Evolutionary conservation across 2,329 filamentous ascomycete species (phyloP).

Genomic region (Zasmidium angulare): DNA sequence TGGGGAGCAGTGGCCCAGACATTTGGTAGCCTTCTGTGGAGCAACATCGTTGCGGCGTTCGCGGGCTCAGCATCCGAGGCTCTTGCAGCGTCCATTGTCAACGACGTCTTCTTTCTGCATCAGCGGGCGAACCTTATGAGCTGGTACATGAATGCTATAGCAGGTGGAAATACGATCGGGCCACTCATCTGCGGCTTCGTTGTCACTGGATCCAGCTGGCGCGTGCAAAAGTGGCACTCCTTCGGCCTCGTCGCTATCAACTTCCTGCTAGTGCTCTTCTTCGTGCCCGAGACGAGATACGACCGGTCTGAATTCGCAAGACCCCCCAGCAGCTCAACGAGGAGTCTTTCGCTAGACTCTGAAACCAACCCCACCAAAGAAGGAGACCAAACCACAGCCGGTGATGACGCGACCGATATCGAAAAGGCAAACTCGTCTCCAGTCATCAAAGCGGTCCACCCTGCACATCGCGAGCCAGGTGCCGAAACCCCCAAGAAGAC

Average conservation of each 20-base stretch:
- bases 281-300: conserved; percentile 41
- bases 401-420: conserved; percentile 9
- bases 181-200: conserved; percentile 43
- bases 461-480: conserved; percentile 3
- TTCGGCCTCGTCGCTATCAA: conserved; percentile 35
- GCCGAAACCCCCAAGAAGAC: conserved; percentile 33
- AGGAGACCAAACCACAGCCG: background rate
- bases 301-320: conserved; percentile 24
- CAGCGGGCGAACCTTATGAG: conserved; percentile 39
- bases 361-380: background rate
- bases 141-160: conserved; percentile 42
- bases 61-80: conserved; percentile 48
- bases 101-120: conserved; percentile 35
- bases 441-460: conserved; percentile 10
- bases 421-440: conserved; percentile 19
- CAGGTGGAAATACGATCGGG: conserved; percentile 42
- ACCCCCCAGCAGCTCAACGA: background rate
- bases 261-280: conserved; percentile 37
- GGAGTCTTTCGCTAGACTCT: background rate
- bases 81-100: conserved; percentile 42
- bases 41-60: conserved; percentile 47
- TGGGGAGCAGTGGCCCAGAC: conserved; percentile 47
- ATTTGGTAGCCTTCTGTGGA: conserved; percentile 47
- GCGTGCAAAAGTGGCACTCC: conserved; percentile 44
- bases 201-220: conserved; percentile 40